Percentiles rank a stretch among this genome's conserved stretches.
phyloP scores from a whole-genome alignment of 495 filamentous ascomycete genomes.

The Penicillium silybi region DNA sequence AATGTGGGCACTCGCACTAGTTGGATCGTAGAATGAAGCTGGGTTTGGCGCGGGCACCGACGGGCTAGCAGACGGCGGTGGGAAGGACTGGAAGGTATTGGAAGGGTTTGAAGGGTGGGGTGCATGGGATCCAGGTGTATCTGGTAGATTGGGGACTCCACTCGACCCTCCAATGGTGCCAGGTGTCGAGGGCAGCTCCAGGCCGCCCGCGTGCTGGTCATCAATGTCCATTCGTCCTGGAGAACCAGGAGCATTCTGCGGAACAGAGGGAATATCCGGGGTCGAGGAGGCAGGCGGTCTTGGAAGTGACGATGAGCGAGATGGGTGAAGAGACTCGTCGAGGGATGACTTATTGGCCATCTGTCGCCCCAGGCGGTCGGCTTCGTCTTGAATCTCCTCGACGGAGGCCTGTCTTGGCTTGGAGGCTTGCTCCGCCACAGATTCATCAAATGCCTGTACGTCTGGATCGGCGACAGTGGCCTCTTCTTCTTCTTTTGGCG shows the following conservation, averaged over 20 bases:
- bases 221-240: constrained; percentile 17
- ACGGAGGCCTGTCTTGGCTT: constrained; percentile 55
- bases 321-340: constrained; percentile 51
- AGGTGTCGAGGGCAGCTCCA: constrained; percentile 42
- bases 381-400: constrained; percentile 48
- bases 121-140: constrained; percentile 27
- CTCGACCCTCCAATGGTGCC: constrained; percentile 27
- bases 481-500: constrained; percentile 41
- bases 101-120: constrained; percentile 14
- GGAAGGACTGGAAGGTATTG: constrained; percentile 45
- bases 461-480: constrained; percentile 34
- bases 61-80: constrained; percentile 34
- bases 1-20: constrained; percentile 16
- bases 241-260: constrained; percentile 19
- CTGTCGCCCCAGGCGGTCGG: constrained; percentile 33
- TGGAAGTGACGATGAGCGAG: constrained; percentile 41
- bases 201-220: constrained; percentile 12
- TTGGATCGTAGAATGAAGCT: constrained; percentile 31
- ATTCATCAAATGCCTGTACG: constrained; percentile 46
- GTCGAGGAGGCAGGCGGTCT: constrained; percentile 25
- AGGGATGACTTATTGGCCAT: constrained; percentile 37
- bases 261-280: constrained; percentile 23
- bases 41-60: constrained; percentile 26
- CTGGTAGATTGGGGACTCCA: constrained; percentile 33
- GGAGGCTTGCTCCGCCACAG: constrained; percentile 29